A percentile compares a stretch with the other conserved stretches of the same genome.
phyloP scores from a whole-genome alignment of 768 basidiomycete species.

The Auricularia cornea region DNA sequence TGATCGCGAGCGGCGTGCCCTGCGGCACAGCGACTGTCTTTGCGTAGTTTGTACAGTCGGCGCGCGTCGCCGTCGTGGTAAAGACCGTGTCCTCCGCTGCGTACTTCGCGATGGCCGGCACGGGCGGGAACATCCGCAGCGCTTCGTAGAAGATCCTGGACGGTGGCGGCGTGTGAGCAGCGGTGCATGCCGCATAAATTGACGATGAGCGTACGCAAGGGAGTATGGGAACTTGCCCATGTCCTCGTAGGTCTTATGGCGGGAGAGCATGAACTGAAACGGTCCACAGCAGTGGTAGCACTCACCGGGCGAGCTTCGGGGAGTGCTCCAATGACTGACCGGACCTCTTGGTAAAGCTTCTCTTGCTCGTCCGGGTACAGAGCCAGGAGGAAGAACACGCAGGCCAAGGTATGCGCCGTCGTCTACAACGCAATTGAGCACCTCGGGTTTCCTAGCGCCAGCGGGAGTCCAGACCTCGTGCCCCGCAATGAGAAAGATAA shows the following conservation, averaged over 20 bases:
- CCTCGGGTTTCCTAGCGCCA: neutral
- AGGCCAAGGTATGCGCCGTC: constrained; percentile 41
- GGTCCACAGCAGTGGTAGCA: neutral
- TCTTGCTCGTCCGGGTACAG: constrained; percentile 40
- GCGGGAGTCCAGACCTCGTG: neutral
- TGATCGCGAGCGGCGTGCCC: neutral
- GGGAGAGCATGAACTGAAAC: no score
- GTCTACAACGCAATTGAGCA: constrained; percentile 23
- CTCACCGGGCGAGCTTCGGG: neutral
- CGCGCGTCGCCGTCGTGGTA: neutral
- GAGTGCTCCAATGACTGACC: constrained; percentile 21
- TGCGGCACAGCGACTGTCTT: neutral
- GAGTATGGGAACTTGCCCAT: neutral
- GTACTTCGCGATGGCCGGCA: neutral
- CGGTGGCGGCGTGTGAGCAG: neutral
- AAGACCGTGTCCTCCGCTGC: neutral
- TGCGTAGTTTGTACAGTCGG: no score
- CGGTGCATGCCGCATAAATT: neutral
- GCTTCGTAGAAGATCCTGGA: neutral
- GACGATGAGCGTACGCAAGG: neutral
- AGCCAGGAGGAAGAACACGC: constrained; percentile 38
- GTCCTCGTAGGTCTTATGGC: neutral
- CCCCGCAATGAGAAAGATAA: neutral
- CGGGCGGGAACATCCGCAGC: neutral
- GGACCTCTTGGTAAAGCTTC: constrained; percentile 39